Conservation (phyloP, 2,329 filamentous ascomycete genomes). For the Trichoderma afroharzianum region DNA sequence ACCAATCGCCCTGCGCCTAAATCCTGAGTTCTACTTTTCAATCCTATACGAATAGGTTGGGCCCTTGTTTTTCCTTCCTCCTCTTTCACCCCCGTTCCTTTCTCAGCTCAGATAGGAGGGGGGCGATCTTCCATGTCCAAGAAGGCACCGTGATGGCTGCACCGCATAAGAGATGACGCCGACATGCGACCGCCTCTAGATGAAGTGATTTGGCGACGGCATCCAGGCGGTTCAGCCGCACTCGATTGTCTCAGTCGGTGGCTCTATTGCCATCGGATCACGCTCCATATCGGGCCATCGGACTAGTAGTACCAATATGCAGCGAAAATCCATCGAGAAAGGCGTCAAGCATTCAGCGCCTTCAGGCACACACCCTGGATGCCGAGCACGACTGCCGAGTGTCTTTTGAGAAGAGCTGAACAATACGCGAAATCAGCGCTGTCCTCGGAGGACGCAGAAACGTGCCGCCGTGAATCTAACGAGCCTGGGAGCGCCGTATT, state of each 20-base stretch:
- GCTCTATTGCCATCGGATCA: background rate
- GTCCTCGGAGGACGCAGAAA: background rate
- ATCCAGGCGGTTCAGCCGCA: slow-evolving; percentile 10
- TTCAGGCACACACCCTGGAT: background rate
- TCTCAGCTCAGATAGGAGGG: background rate
- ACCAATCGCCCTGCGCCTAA: background rate
- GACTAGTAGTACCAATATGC: background rate
- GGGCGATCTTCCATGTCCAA: background rate
- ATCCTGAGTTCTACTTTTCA: background rate
- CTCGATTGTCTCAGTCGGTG: slow-evolving; percentile 1
- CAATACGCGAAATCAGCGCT: slow-evolving; percentile 6
- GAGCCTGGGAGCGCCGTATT: background rate
- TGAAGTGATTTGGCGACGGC: background rate
- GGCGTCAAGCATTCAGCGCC: background rate
- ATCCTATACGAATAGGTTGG: background rate
- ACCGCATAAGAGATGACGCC: background rate
- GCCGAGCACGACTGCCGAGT: background rate
- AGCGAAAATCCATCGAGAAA: background rate
- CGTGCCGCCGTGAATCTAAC: background rate
- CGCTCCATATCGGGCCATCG: background rate
- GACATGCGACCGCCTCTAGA: background rate
- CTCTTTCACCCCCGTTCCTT: background rate
- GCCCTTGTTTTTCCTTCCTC: background rate
- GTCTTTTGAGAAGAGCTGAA: background rate
- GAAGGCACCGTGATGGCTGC: background rate